A percentile compares a stretch with the other conserved stretches of the same genome.
Conservation (phyloP, 1,139 yeast species). For the Pichiaceae sp. region DNA sequence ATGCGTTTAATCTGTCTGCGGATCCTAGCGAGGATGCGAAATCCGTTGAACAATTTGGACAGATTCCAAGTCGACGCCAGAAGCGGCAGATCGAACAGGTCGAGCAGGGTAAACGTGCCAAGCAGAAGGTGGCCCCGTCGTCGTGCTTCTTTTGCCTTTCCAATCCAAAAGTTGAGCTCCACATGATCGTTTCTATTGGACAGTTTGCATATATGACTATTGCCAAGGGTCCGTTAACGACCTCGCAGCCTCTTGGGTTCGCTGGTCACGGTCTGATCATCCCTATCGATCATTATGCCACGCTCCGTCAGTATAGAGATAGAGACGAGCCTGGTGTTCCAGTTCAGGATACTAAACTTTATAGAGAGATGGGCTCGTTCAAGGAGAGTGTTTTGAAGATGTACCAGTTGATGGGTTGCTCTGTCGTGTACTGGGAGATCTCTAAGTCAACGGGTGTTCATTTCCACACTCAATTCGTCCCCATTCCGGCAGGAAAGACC, state of each 20-base stretch:
- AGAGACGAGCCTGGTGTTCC: constrained; percentile 8
- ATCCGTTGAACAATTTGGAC: constrained; percentile 11
- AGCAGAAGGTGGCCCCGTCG: constrained; percentile 31
- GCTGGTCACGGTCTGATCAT: constrained; percentile 80
- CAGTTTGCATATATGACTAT: constrained; percentile 59
- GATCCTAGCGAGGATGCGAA: constrained; percentile 11
- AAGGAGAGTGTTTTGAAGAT: constrained; percentile 38
- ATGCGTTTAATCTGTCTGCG: constrained; percentile 48
- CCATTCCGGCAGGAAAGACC: constrained; percentile 37
- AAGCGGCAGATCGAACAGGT: not conserved
- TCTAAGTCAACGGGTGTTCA: constrained; percentile 52
- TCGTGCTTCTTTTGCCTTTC: constrained; percentile 80
- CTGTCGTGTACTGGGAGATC: constrained; percentile 54
- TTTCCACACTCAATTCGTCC: constrained; percentile 56
- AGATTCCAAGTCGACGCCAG: constrained; percentile 6
- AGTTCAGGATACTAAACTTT: constrained; percentile 27
- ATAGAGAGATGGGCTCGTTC: constrained; percentile 33
- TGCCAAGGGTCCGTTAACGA: constrained; percentile 81
- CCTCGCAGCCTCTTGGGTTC: constrained; percentile 38
- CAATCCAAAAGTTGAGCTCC: constrained; percentile 70
- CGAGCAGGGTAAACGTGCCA: not conserved
- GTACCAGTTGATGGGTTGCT: constrained; percentile 29
- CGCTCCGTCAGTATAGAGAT: constrained; percentile 23
- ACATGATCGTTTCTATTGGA: constrained; percentile 74
- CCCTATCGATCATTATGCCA: constrained; percentile 72